Evolutionary conservation across 257 asterid genomes (phyloP), one percentile per base, ranked within the genome.

Genomic region (Rehmannia glutinosa): DNA sequence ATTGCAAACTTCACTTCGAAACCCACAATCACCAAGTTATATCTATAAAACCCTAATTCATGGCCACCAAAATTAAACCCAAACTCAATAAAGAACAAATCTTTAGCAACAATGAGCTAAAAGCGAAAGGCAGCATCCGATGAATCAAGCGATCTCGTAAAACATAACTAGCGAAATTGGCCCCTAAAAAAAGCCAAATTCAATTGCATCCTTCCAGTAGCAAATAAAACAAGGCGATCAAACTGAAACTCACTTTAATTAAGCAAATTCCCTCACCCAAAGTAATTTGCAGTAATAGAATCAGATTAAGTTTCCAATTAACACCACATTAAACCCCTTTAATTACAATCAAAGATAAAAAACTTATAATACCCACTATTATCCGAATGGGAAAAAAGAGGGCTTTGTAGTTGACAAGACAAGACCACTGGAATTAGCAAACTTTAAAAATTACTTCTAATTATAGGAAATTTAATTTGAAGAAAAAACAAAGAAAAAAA

Each of bases 21-120:
- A 46, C 39, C 60, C 62, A 8, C 61, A 63, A 45, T 4, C 56
- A 27, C 65, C 27, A 13, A 63, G 19, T 6, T 50, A 9, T 25
- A 60, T 12, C 56, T 9, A 75, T 56, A 70, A 75, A 79, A 79
- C 84, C 84, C 84, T 79, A 79, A 68, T 69, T 75, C 74, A 35
- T 59, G 64, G 70, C 68, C 35, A 63, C 69, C 43, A 36, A 24
- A 3, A 69, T 36, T 57, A 51, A 65, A 36, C 68, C 46, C 65
- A 60, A 61, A 36, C n/a, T 7, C 43, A 61, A 69, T 15, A 28
- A 71, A 71, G 70, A 69, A 66, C 61, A 64, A 72, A 71, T 59
- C 77, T 24, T 66, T 65, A 38, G 23, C 74, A 59, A 46, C 56
- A 19, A 53, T 24, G 5, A 67, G 39, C 68, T 20, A 62, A 75